A percentile compares a stretch with the other conserved stretches of the same genome.
phyloP scores from a whole-genome alignment of 495 filamentous ascomycete species.

The Beverwykella pulmonaria region DNA sequence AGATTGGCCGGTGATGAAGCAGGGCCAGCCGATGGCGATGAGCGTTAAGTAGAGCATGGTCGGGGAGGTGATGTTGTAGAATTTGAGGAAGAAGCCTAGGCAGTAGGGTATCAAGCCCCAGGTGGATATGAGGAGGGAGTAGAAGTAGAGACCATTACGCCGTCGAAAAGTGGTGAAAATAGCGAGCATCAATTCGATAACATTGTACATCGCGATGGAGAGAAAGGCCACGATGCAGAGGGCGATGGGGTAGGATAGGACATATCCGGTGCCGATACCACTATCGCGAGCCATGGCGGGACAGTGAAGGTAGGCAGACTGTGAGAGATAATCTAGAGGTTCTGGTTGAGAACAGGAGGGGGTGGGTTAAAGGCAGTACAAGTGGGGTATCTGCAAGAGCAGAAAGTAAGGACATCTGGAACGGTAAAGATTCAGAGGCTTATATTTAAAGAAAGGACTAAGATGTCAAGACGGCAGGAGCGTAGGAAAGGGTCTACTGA shows the following conservation, averaged over 20 bases:
- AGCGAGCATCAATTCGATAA: slow-evolving; percentile 22
- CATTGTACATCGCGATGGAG: slow-evolving; percentile 27
- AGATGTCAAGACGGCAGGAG: too few relatives aligned
- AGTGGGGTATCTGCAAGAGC: too few relatives aligned
- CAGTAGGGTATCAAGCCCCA: slow-evolving; percentile 10
- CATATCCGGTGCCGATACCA: not conserved
- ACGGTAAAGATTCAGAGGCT: too few relatives aligned
- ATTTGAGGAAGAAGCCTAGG: slow-evolving; percentile 18
- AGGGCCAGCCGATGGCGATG: not conserved
- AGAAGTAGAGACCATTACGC: slow-evolving; percentile 20
- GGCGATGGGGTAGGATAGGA: not conserved
- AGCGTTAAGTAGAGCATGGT: not conserved
- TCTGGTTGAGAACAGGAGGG: too few relatives aligned
- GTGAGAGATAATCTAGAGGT: too few relatives aligned
- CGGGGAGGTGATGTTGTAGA: slow-evolving; percentile 9
- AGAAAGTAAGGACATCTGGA: too few relatives aligned
- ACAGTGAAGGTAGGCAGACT: too few relatives aligned
- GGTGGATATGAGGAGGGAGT: slow-evolving; percentile 8
- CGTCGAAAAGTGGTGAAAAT: slow-evolving; percentile 21
- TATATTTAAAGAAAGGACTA: too few relatives aligned
- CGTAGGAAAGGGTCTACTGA: too few relatives aligned
- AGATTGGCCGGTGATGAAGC: slow-evolving; percentile 21
- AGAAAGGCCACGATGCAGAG: slow-evolving; percentile 16
- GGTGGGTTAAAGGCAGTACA: too few relatives aligned
- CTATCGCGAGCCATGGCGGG: too few relatives aligned